phyloP scores from a whole-genome alignment of 495 filamentous ascomycete species.

The Neurospora sp. region DNA sequence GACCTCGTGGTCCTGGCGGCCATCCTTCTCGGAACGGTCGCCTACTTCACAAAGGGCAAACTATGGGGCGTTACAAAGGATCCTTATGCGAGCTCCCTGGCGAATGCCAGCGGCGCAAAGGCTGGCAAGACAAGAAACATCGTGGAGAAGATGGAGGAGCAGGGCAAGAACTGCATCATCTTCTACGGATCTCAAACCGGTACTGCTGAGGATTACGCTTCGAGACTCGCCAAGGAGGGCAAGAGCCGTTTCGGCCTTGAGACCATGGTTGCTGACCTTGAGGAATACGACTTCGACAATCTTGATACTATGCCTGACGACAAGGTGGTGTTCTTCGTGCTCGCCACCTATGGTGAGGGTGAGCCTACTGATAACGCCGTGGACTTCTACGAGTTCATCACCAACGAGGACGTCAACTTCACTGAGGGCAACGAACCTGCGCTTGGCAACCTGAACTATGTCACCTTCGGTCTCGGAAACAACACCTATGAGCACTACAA shows the following conservation, averaged over 20 bases:
- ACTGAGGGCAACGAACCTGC: constrained; percentile 68
- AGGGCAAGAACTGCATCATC: constrained; percentile 91
- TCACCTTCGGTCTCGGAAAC: constrained; percentile 92
- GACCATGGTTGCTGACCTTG: constrained; percentile 96
- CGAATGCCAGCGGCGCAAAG: constrained; percentile 59
- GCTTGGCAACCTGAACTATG: constrained; percentile 78
- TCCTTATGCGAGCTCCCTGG: constrained; percentile 66
- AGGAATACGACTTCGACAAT: constrained; percentile 96
- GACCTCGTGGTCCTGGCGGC: constrained; percentile 82
- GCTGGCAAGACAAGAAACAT: constrained; percentile 87
- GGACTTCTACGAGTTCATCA: constrained; percentile 97
- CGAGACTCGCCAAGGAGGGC: constrained; percentile 94
- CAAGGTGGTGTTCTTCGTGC: constrained; percentile 87
- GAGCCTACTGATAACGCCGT: constrained; percentile 98
- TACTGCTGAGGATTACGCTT: constrained; percentile 97
- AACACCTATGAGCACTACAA: constrained; percentile 99
- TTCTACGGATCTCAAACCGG: constrained; percentile 99
- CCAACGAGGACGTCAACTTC: constrained; percentile 68
- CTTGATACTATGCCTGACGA: constrained; percentile 81
- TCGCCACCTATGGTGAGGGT: constrained; percentile 96
- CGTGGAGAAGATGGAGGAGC: constrained; percentile 90
- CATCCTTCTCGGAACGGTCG: constrained; percentile 75
- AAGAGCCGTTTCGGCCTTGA: constrained; percentile 92
- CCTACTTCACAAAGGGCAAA: constrained; percentile 95
- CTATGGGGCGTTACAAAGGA: constrained; percentile 84